Percentiles rank a stretch among this genome's conserved stretches.
Conservation (phyloP, 805 yeast species). For the Schwanniomyces occidentalis region DNA sequence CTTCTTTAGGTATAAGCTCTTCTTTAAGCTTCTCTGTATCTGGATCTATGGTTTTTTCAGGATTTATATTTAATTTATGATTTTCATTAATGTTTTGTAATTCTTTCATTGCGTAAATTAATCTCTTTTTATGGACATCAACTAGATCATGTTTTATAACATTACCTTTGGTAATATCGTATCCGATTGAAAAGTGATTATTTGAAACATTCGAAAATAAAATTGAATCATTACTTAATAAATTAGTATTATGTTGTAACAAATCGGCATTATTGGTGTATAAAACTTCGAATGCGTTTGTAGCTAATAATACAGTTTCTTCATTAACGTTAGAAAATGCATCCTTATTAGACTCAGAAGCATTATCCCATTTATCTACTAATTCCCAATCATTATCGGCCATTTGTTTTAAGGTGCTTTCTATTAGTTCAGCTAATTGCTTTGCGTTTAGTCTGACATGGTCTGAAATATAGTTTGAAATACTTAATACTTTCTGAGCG, state of each 20-base stretch:
- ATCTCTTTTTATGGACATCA: constrained; percentile 15
- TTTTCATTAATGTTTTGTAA: constrained; percentile 13
- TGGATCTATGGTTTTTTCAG: neutral
- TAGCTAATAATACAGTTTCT: constrained; percentile 7
- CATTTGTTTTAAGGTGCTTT: constrained; percentile 34
- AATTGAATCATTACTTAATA: constrained; percentile 10
- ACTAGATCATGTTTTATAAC: constrained; percentile 18
- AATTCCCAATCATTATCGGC: constrained; percentile 38
- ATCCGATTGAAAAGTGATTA: constrained; percentile 16
- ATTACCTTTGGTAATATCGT: constrained; percentile 11
- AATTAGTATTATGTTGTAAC: constrained; percentile 6
- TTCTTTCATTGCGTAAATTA: constrained; percentile 11
- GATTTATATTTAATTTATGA: constrained; percentile 5
- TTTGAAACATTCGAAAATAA: constrained; percentile 15
- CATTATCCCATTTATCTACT: constrained; percentile 27
- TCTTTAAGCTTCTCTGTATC: constrained; percentile 3
- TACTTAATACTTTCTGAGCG: constrained; percentile 52
- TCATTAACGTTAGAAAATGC: constrained; percentile 8
- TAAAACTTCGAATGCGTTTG: constrained; percentile 10
- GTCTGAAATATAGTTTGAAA: constrained; percentile 48
- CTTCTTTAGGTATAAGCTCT: constrained; percentile 5
- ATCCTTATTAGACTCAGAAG: constrained; percentile 18
- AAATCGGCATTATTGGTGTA: constrained; percentile 10
- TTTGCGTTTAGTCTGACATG: constrained; percentile 58
- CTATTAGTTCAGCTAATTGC: constrained; percentile 59